Percentiles rank a stretch among this genome's conserved stretches.
Evolutionary conservation across 768 basidiomycete species (phyloP).

Genomic region (Boletus huronensis): DNA sequence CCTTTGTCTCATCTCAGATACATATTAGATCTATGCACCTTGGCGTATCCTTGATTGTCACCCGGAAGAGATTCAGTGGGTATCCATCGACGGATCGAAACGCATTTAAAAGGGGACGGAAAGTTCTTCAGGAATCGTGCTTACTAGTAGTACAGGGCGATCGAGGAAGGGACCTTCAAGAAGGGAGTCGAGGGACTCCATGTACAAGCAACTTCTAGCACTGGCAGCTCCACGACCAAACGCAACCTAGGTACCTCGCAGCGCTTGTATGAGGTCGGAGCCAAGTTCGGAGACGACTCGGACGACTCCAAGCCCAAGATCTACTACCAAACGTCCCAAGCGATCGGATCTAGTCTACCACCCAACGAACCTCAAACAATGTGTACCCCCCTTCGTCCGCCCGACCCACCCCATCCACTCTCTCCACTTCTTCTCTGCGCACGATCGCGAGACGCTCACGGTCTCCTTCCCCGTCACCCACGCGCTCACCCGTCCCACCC

Average conservation of each 20-base stretch:
- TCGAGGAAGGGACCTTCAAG: not conserved
- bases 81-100: not conserved
- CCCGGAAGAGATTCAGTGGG: not conserved
- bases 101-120: not conserved
- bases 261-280: too few species aligned
- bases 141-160: too few species aligned
- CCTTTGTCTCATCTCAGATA: not conserved
- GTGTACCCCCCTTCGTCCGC: conserved; percentile 69
- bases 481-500: not conserved
- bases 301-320: too few species aligned
- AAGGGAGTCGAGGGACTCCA: too few species aligned
- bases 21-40: not conserved
- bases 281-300: too few species aligned
- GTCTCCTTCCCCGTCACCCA: not conserved
- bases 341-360: not conserved
- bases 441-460: conserved; percentile 43
- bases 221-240: not conserved
- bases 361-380: conserved; percentile 70
- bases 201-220: not conserved
- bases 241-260: not conserved
- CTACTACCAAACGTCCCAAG: not conserved
- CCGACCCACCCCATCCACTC: conserved; percentile 55
- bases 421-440: conserved; percentile 44
- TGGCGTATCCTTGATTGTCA: not conserved
- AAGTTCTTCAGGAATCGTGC: not conserved